A percentile compares a stretch with the other conserved stretches of the same genome.
Evolutionary conservation across 768 basidiomycete genomes (phyloP).

Genomic region (Psilocybe sp.): DNA sequence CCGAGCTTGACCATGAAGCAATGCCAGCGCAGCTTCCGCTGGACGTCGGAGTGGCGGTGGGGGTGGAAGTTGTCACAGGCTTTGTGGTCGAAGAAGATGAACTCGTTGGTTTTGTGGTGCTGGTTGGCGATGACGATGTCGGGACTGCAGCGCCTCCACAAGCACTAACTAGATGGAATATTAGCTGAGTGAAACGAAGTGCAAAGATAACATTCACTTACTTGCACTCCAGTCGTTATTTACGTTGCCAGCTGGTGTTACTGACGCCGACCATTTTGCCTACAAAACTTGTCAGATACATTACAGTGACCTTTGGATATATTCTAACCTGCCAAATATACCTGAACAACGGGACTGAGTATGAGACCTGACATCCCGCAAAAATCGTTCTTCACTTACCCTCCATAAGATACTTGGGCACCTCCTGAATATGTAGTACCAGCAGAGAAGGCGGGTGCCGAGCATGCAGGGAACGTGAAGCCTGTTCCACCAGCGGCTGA

Average conservation of each 20-base stretch:
- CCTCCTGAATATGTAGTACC: conserved; percentile 51
- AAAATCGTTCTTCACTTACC: conserved; percentile 33
- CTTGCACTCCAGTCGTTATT: conserved; percentile 66
- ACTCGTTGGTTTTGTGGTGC: conserved; percentile 12
- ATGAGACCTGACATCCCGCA: background rate
- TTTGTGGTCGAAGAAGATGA: conserved; percentile 20
- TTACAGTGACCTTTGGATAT: background rate
- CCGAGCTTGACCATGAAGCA: conserved; percentile 45
- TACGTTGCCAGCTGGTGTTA: conserved; percentile 42
- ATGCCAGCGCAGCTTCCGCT: conserved; percentile 45
- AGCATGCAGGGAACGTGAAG: conserved; percentile 62
- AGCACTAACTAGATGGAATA: conserved; percentile 44
- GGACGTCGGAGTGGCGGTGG: conserved; percentile 26
- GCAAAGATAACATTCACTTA: conserved; percentile 26
- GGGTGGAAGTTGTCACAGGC: conserved; percentile 14
- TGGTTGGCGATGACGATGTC: conserved; percentile 18
- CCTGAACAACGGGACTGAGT: conserved; percentile 23
- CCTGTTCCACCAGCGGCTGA: conserved; percentile 63
- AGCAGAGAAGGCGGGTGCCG: conserved; percentile 49
- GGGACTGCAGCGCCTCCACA: conserved; percentile 35
- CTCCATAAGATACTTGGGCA: conserved; percentile 49
- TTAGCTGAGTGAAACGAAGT: background rate
- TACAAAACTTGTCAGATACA: conserved; percentile 19
- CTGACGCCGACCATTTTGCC: conserved; percentile 60
- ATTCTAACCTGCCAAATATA: conserved; percentile 60